A percentile compares a stretch with the other conserved stretches of the same genome.
Evolutionary conservation across 805 yeast genomes (phyloP).

Genomic region (Starmerella powellii): DNA sequence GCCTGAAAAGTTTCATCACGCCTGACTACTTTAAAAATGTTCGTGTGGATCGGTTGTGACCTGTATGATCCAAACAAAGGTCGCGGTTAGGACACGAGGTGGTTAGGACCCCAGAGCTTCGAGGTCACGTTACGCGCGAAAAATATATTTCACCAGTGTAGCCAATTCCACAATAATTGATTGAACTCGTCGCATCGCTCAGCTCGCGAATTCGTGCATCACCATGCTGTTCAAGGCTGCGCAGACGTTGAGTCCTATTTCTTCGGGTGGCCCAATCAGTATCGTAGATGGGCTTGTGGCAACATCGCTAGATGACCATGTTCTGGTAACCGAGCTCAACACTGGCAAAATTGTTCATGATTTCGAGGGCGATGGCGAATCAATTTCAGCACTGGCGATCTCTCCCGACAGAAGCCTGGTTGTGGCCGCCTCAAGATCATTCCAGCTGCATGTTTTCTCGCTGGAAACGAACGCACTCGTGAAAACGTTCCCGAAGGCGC

Average conservation of each 20-base stretch:
- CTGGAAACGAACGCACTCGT: slow-evolving; percentile 7
- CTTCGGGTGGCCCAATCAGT: slow-evolving; percentile 75
- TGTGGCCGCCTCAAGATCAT: slow-evolving; percentile 71
- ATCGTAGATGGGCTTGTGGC: slow-evolving; percentile 53
- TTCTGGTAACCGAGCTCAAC: slow-evolving; percentile 52
- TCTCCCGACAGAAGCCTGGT: slow-evolving; percentile 64
- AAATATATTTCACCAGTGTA: no score
- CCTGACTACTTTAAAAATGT: no score
- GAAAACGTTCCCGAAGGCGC: slow-evolving; percentile 30
- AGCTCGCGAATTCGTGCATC: slow-evolving; percentile 4
- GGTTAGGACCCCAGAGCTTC: no score
- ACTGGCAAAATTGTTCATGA: slow-evolving; percentile 47
- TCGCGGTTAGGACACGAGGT: no score
- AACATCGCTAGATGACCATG: slow-evolving; percentile 67
- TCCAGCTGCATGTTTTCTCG: slow-evolving; percentile 58
- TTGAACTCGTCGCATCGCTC: no score
- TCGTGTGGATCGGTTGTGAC: no score
- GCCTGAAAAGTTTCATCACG: slow-evolving; percentile 9
- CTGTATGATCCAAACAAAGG: no score
- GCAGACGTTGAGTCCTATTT: slow-evolving; percentile 55
- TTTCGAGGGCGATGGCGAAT: slow-evolving; percentile 76
- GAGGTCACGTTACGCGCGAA: background rate
- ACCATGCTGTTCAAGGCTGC: slow-evolving; percentile 21
- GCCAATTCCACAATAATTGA: no score
- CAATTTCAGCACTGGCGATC: slow-evolving; percentile 58